Evolutionary conservation across 2,329 filamentous ascomycete genomes (phyloP).

Genomic region (Diplocarpon rosae): DNA sequence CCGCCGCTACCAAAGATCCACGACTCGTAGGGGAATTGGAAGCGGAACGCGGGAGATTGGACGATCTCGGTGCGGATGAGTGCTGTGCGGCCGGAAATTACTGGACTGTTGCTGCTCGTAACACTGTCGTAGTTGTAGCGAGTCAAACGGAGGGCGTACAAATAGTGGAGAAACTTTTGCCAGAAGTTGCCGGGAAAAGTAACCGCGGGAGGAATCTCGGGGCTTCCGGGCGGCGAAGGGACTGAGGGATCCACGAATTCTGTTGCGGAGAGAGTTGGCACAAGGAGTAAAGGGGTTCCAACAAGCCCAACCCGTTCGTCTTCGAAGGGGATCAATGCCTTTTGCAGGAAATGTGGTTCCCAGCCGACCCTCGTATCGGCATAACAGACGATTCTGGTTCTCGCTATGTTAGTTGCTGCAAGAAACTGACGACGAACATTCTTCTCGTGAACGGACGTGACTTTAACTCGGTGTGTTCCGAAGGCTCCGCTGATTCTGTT

Average conservation of each 20-base stretch:
- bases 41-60: constrained; percentile 1
- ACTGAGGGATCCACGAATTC: too few species aligned
- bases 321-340: not conserved
- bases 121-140: not conserved
- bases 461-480: constrained; percentile 1
- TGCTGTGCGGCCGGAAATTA: constrained; percentile 40
- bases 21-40: not conserved
- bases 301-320: constrained; percentile 1
- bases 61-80: constrained; percentile 2
- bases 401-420: not conserved
- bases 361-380: not conserved
- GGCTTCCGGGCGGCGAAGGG: too few species aligned
- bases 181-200: not conserved
- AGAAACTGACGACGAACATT: constrained; percentile 2
- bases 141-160: not conserved
- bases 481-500: not conserved
- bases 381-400: constrained; percentile 1
- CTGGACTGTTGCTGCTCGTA: constrained; percentile 32
- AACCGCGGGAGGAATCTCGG: not conserved
- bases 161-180: not conserved
- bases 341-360: not conserved
- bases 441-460: not conserved
- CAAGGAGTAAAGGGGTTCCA: not conserved
- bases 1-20: not conserved
- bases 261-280: not conserved